A percentile compares a stretch with the other conserved stretches of the same genome.
These are phyloP conservation scores for Microthlaspi erraticum DNA, from an alignment of 345 rosid genomes.

Conservation along the genomic window DNA sequence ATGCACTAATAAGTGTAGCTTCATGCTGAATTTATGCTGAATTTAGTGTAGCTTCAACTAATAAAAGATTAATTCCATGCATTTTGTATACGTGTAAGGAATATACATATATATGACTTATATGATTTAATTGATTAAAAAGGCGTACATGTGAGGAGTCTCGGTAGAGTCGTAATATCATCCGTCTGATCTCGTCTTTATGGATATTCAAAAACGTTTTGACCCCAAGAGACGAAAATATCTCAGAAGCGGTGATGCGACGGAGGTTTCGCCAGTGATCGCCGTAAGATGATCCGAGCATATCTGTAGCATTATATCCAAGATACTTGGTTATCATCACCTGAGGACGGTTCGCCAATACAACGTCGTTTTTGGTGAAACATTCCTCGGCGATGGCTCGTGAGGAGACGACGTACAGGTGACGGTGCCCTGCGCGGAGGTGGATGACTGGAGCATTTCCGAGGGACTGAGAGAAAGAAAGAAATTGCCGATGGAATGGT, in stretches of 20 bases:
- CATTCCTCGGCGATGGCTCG: constrained; percentile 50
- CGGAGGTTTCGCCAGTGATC: constrained; percentile 60
- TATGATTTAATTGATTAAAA: not conserved
- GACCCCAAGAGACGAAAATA: constrained; percentile 51
- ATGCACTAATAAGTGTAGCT: too few relatives aligned
- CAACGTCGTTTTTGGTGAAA: constrained; percentile 52
- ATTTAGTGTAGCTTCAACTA: too few relatives aligned
- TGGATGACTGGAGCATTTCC: constrained; percentile 50
- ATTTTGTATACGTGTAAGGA: too few relatives aligned
- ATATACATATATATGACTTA: too few relatives aligned
- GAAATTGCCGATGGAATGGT: constrained; percentile 49
- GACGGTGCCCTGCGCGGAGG: constrained; percentile 53
- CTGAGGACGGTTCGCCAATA: constrained; percentile 54
- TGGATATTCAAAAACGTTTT: constrained; percentile 30
- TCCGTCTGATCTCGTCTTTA: constrained; percentile 48
- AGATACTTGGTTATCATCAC: constrained; percentile 35
- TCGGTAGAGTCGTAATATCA: constrained; percentile 43
- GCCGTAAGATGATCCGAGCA: constrained; percentile 44
- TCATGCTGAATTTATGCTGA: too few relatives aligned
- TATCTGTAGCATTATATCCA: constrained; percentile 47
- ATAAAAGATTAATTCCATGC: too few relatives aligned
- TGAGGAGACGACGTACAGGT: constrained; percentile 51
- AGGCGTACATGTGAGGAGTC: constrained; percentile 38
- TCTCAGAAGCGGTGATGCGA: constrained; percentile 46
- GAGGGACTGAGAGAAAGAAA: constrained; percentile 40